A percentile compares a stretch with the other conserved stretches of the same genome.
These are phyloP conservation scores for Glebionis coronaria DNA, from an alignment of 129 eudicot species.

Conservation along the genomic window DNA sequence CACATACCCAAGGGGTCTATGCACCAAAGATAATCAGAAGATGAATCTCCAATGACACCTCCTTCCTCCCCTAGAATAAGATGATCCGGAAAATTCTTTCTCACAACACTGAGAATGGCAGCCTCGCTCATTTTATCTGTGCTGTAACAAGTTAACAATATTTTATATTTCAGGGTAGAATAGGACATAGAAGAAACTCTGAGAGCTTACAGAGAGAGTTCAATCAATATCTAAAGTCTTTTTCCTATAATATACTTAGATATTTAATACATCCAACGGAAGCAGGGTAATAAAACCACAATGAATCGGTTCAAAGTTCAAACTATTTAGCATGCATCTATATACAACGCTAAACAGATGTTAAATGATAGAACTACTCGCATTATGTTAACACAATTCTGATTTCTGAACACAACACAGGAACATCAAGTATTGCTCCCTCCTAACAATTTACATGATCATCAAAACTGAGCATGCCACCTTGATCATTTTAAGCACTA, in stretches of 20 bases:
- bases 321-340: too few relatives aligned
- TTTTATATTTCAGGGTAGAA: neutral
- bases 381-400: neutral
- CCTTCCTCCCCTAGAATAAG: conserved; percentile 99
- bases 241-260: neutral
- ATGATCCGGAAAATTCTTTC: conserved; percentile 77
- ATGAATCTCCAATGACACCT: conserved; percentile 91
- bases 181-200: conserved; percentile 8
- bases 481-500: too few relatives aligned
- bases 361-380: too few relatives aligned
- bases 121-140: conserved; percentile 97
- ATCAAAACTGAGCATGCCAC: too few relatives aligned
- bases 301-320: too few relatives aligned
- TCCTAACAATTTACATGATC: too few relatives aligned
- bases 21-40: conserved; percentile 99
- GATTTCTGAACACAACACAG: conserved; percentile 6
- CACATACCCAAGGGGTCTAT: conserved; percentile 91
- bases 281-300: neutral
- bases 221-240: too few relatives aligned
- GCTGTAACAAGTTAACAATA: conserved; percentile 56
- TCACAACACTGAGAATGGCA: conserved; percentile 72
- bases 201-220: neutral
- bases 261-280: neutral
- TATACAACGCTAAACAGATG: too few relatives aligned
- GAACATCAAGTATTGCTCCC: neutral